Conservation (phyloP, 129 eudicot species). For the Flaveria trinervia region DNA sequence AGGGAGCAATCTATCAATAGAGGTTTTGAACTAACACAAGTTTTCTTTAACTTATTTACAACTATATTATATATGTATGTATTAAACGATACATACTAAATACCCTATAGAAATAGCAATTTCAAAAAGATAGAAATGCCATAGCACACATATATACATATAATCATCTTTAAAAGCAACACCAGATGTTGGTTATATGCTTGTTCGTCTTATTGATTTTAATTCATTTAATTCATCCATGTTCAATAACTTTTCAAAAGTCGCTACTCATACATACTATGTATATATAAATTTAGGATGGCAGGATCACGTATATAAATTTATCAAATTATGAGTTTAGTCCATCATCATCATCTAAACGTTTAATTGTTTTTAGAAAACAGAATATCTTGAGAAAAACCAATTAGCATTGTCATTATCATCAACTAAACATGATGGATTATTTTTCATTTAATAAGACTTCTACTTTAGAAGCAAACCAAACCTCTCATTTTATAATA, state of each 20-base stretch:
- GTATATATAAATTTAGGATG: background rate
- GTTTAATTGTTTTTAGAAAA: background rate
- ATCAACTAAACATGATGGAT: background rate
- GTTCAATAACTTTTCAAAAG: background rate
- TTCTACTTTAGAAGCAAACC: background rate
- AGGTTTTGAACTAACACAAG: too few relatives aligned
- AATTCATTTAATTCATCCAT: background rate
- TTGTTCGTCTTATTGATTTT: background rate
- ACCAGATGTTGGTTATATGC: background rate
- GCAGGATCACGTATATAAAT: background rate
- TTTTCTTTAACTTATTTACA: too few relatives aligned
- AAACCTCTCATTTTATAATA: background rate
- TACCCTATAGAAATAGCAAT: too few relatives aligned
- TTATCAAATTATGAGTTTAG: background rate
- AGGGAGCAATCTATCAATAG: too few relatives aligned
- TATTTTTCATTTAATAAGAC: background rate
- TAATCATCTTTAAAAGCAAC: background rate
- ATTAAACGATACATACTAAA: too few relatives aligned
- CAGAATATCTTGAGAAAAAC: background rate
- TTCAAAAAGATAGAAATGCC: too few relatives aligned
- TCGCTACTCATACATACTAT: background rate
- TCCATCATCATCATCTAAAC: background rate
- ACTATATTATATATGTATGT: too few relatives aligned
- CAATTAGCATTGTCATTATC: background rate
- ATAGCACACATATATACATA: too few relatives aligned